Conservation (phyloP, 1,284 basidiomycete species). For the Trametes polyzona region DNA sequence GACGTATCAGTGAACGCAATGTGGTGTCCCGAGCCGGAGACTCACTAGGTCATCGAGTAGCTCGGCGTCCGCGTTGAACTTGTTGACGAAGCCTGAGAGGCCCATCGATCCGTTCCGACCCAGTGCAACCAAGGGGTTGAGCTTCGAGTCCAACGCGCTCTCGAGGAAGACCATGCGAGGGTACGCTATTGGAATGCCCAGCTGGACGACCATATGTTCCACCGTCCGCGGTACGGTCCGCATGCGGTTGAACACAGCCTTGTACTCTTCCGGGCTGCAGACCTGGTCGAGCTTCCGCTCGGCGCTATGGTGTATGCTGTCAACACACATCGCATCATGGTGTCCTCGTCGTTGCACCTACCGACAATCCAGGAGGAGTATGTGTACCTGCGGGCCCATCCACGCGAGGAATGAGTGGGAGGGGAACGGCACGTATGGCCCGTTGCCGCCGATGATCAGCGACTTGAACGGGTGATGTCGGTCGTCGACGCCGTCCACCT, state of each 20-base stretch:
- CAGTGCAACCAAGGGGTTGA: slow-evolving; percentile 81
- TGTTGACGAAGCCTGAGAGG: slow-evolving; percentile 83
- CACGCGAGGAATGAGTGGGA: slow-evolving; percentile 84
- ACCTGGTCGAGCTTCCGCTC: slow-evolving; percentile 85
- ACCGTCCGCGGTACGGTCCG: slow-evolving; percentile 61
- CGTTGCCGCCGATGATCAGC: slow-evolving; percentile 73
- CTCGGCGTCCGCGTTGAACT: slow-evolving; percentile 91
- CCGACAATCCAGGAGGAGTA: slow-evolving; percentile 88
- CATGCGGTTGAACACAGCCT: slow-evolving; percentile 70
- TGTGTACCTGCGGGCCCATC: slow-evolving; percentile 69
- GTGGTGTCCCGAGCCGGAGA: not conserved
- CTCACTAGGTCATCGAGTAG: slow-evolving; percentile 87
- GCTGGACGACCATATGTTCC: slow-evolving; percentile 82
- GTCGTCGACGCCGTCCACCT: slow-evolving; percentile 74
- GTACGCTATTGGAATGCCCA: slow-evolving; percentile 87
- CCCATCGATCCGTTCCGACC: slow-evolving; percentile 67
- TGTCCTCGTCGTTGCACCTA: slow-evolving; percentile 36
- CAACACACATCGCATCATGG: not conserved
- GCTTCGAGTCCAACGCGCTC: slow-evolving; percentile 74
- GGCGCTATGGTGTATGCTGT: slow-evolving; percentile 52
- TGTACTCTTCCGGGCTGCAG: slow-evolving; percentile 74
- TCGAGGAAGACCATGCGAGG: slow-evolving; percentile 93
- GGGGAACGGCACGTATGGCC: slow-evolving; percentile 78
- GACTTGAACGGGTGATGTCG: slow-evolving; percentile 71
- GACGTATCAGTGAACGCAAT: not conserved